Conservation (phyloP, 2,329 filamentous ascomycete species). For the Sphaerulina vaccinii region DNA sequence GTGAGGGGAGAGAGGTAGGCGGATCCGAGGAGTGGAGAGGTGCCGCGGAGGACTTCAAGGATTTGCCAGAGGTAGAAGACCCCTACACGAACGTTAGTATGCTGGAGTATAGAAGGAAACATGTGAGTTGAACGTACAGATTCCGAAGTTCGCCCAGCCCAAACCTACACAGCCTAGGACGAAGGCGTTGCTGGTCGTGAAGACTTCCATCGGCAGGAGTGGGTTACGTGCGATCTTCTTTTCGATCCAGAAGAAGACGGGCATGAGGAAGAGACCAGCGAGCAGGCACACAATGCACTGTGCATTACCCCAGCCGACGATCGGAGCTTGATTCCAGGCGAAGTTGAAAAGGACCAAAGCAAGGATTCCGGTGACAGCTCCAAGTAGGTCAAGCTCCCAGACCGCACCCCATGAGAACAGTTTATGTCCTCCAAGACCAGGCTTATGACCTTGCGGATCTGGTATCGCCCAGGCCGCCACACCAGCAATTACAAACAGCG, state of each 20-base stretch:
- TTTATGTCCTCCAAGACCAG: constrained; percentile 16
- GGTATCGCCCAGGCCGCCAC: constrained; percentile 30
- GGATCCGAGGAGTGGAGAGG: constrained; percentile 46
- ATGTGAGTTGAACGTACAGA: constrained; percentile 14
- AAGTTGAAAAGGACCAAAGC: constrained; percentile 36
- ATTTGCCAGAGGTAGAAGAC: constrained; percentile 46
- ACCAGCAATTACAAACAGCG: constrained; percentile 21
- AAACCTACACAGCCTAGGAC: constrained; percentile 33
- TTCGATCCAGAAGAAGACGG: constrained; percentile 32
- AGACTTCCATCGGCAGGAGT: constrained; percentile 31
- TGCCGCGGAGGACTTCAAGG: constrained; percentile 45
- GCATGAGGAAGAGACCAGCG: constrained; percentile 30
- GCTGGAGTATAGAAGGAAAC: constrained; percentile 22
- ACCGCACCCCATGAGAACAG: constrained; percentile 16
- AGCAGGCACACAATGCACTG: constrained; percentile 31
- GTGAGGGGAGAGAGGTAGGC: constrained; percentile 50
- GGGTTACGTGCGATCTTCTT: constrained; percentile 23
- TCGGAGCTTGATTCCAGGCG: constrained; percentile 34
- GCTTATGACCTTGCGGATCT: constrained; percentile 24
- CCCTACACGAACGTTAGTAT: constrained; percentile 25
- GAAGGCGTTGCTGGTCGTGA: constrained; percentile 30
- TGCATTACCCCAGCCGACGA: constrained; percentile 32
- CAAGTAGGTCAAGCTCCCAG: constrained; percentile 29
- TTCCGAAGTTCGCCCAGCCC: constrained; percentile 35
- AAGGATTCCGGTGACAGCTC: constrained; percentile 30